These are phyloP conservation scores for Mucor indicus DNA, from an alignment of 371 early-diverging fungal genomes.

Conservation along the genomic window DNA sequence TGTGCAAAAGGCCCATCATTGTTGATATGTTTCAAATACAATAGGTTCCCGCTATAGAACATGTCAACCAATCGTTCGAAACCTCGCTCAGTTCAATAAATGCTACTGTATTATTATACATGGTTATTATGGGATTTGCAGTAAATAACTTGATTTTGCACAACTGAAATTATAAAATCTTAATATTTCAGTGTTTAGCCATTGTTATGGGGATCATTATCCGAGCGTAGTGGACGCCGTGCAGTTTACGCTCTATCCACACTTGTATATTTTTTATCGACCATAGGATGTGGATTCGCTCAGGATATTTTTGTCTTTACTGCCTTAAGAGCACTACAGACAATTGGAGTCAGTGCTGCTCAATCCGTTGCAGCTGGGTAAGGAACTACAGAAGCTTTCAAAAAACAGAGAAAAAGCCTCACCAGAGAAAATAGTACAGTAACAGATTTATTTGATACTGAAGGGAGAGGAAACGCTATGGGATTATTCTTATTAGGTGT, in stretches of 20 bases:
- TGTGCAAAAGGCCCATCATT: too few species aligned
- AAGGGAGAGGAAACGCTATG: slow-evolving; percentile 55
- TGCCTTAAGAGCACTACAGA: slow-evolving; percentile 63
- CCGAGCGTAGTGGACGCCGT: slow-evolving; percentile 66
- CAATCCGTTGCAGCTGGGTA: slow-evolving; percentile 75
- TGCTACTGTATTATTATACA: slow-evolving; percentile 43
- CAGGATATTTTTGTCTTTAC: slow-evolving; percentile 53
- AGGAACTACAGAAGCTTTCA: too few species aligned
- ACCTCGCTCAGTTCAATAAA: slow-evolving; percentile 35
- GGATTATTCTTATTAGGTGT: slow-evolving; percentile 61
- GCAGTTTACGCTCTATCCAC: slow-evolving; percentile 60
- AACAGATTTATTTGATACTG: slow-evolving; percentile 25
- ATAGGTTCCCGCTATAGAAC: slow-evolving; percentile 44
- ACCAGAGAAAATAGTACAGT: slow-evolving; percentile 22
- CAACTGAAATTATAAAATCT: background rate
- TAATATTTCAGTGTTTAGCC: slow-evolving; percentile 30
- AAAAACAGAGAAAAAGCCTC: background rate
- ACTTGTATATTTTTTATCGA: slow-evolving; percentile 53
- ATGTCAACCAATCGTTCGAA: slow-evolving; percentile 30
- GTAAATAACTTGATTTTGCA: slow-evolving; percentile 11
- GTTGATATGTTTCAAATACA: background rate
- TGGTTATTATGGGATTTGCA: slow-evolving; percentile 39
- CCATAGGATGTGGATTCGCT: slow-evolving; percentile 66
- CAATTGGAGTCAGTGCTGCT: slow-evolving; percentile 69
- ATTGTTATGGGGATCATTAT: slow-evolving; percentile 68